A percentile compares a stretch with the other conserved stretches of the same genome.
phyloP scores from a whole-genome alignment of 2,329 filamentous ascomycete species.

The Aspergillus bombycis region DNA sequence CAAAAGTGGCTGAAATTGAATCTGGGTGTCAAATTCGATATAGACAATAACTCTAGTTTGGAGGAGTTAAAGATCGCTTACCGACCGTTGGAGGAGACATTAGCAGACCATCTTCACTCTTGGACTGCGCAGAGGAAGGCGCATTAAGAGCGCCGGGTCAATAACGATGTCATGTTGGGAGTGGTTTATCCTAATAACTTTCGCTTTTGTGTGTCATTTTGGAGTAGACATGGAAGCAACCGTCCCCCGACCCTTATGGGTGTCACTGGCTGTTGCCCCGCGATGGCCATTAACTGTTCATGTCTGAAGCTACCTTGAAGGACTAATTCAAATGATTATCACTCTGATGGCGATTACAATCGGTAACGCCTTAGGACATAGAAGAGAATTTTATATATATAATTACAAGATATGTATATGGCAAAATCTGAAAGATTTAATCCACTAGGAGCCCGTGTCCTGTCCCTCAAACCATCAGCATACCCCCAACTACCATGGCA shows the following conservation, averaged over 20 bases:
- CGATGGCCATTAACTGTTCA: not conserved
- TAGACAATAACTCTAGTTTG: constrained; percentile 26
- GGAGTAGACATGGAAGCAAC: not conserved
- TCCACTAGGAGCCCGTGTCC: not conserved
- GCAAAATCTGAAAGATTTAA: not conserved
- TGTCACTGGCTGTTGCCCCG: not conserved
- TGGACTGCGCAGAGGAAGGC: constrained; percentile 9
- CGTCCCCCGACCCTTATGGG: not conserved
- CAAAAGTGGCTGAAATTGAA: constrained; percentile 25
- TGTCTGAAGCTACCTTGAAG: not conserved
- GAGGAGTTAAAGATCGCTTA: constrained; percentile 25
- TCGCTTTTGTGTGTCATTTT: not conserved
- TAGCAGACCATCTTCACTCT: constrained; percentile 18
- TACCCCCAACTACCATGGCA: constrained; percentile 7
- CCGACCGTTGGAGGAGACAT: constrained; percentile 19
- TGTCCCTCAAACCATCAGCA: not conserved
- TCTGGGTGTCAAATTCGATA: constrained; percentile 24
- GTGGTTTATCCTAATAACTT: too few relatives aligned
- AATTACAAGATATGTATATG: not conserved
- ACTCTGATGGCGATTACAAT: not conserved
- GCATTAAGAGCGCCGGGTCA: not conserved
- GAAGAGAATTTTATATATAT: not conserved
- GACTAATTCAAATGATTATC: not conserved
- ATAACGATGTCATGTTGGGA: too few relatives aligned
- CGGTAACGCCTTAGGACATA: not conserved